phyloP scores from a whole-genome alignment of 345 rosid genomes.

The Populus simonii region DNA sequence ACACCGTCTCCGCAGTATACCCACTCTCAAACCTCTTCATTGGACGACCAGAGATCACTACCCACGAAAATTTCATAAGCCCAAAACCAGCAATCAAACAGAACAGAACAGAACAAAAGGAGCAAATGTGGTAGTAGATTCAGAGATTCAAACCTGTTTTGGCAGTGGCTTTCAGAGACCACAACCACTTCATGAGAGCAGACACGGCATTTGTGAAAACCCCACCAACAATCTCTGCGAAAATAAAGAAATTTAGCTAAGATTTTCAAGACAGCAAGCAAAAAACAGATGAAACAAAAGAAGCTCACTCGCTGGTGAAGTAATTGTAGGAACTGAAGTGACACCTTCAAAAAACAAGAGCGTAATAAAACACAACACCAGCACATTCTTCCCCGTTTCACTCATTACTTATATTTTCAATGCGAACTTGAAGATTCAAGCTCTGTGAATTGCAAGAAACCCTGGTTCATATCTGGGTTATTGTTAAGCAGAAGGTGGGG shows the following conservation, averaged over 20 bases:
- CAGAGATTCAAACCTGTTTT: conserved; percentile 65
- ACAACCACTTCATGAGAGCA: conserved; percentile 72
- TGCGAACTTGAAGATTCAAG: conserved; percentile 21
- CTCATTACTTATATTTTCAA: conserved; percentile 1
- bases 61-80: background rate
- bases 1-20: conserved; percentile 89
- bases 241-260: conserved; percentile 12
- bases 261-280: background rate
- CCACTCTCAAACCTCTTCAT: conserved; percentile 92
- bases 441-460: conserved; percentile 19
- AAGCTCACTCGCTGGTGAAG: conserved; percentile 69
- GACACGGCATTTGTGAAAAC: conserved; percentile 68
- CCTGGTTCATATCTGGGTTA: conserved; percentile 21
- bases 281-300: conserved; percentile 14
- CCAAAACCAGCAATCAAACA: background rate
- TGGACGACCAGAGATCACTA: conserved; percentile 80
- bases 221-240: conserved; percentile 75
- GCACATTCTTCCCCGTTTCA: conserved; percentile 53
- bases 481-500: conserved; percentile 1
- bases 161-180: conserved; percentile 85
- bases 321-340: conserved; percentile 55
- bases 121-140: background rate
- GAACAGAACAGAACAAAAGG: background rate
- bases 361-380: conserved; percentile 40
- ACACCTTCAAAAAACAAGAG: conserved; percentile 49